phyloP scores from a whole-genome alignment of 345 rosid species.

The Gynandropsis gynandra region DNA sequence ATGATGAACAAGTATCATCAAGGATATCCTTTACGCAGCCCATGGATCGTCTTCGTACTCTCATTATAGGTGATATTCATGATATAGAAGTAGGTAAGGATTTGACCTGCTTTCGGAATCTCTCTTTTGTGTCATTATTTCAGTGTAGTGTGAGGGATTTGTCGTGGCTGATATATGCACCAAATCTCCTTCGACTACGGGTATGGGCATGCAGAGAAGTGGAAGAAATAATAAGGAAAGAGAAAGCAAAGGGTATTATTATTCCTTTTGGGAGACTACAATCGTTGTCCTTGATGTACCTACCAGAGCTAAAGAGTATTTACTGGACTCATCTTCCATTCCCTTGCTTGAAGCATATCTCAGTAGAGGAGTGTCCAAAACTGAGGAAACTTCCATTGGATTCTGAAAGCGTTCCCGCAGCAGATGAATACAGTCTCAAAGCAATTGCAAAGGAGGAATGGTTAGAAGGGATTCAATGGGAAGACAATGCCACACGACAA shows the following conservation, averaged over 20 bases:
- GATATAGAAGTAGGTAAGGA: conserved; percentile 3
- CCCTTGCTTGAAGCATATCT: background rate
- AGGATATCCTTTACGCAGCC: no score
- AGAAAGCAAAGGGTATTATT: background rate
- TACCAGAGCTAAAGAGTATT: background rate
- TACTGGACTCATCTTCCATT: background rate
- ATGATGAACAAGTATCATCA: no score
- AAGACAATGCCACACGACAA: background rate
- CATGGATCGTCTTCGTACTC: background rate
- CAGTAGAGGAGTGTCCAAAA: background rate
- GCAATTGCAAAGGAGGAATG: background rate
- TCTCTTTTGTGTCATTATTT: background rate
- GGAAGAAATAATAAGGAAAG: conserved; percentile 7
- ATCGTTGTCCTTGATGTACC: background rate
- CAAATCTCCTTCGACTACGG: background rate
- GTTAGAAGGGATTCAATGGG: conserved; percentile 1
- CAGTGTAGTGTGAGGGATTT: background rate
- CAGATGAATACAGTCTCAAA: no score
- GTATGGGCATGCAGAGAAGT: background rate
- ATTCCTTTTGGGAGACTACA: background rate
- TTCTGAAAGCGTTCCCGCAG: background rate
- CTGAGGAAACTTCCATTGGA: conserved; percentile 15
- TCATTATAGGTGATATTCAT: background rate
- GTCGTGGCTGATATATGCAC: conserved; percentile 14
- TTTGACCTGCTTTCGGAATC: background rate